Percentiles rank a stretch among this genome's conserved stretches.
These are phyloP conservation scores for Rhexocercosporidium sp. DNA, from an alignment of 2,329 filamentous ascomycete genomes.

Conservation along the genomic window DNA sequence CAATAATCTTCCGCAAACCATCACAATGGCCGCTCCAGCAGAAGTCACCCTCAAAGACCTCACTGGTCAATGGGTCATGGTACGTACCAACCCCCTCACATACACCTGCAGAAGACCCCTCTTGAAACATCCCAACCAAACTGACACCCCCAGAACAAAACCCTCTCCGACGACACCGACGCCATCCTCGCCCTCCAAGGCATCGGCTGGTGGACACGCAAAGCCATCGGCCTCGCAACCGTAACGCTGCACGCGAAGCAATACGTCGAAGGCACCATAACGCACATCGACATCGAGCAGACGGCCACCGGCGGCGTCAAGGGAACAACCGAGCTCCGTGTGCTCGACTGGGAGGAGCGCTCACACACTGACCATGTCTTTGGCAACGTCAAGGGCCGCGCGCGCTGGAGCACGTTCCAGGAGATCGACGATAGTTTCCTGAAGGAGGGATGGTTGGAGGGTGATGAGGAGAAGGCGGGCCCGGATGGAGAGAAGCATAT, in stretches of 20 bases:
- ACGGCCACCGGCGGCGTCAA: constrained; percentile 66
- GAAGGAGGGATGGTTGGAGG: constrained; percentile 50
- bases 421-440: constrained; percentile 44
- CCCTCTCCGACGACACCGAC: constrained; percentile 62
- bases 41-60: constrained; percentile 57
- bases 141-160: constrained; percentile 57
- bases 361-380: constrained; percentile 67
- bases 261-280: constrained; percentile 48
- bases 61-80: constrained; percentile 58
- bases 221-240: constrained; percentile 62
- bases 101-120: neutral
- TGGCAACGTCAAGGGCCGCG: constrained; percentile 58
- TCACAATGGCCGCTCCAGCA: constrained; percentile 58
- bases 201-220: constrained; percentile 62
- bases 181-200: constrained; percentile 63
- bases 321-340: constrained; percentile 62
- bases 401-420: constrained; percentile 46
- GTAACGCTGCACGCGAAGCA: constrained; percentile 54
- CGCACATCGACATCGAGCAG: constrained; percentile 64
- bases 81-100: constrained; percentile 36
- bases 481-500: constrained; percentile 51
- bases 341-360: constrained; percentile 58
- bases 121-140: neutral
- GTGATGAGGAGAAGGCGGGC: constrained; percentile 47
- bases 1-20: neutral